These are phyloP conservation scores for Pseudocercospora cruenta DNA, from an alignment of 2,329 filamentous ascomycete species.

Conservation along the genomic window DNA sequence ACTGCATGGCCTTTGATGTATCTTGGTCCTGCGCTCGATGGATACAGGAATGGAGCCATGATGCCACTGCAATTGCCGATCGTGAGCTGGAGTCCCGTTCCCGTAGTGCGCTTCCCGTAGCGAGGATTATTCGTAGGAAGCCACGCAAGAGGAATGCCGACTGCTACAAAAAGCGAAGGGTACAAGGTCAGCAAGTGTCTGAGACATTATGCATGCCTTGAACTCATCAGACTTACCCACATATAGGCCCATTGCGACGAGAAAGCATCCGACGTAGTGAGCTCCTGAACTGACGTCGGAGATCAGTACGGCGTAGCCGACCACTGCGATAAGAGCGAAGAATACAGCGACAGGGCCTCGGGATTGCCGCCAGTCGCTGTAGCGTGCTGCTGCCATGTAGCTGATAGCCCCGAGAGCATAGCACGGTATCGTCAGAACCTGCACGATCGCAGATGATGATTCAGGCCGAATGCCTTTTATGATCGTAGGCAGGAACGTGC, in stretches of 20 bases:
- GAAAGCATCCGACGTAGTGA: conserved; percentile 75
- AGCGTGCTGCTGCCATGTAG: conserved; percentile 67
- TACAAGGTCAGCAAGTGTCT: too few relatives aligned
- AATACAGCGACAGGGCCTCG: conserved; percentile 67
- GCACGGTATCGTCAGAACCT: conserved; percentile 77
- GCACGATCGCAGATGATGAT: conserved; percentile 67
- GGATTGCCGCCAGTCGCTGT: conserved; percentile 69
- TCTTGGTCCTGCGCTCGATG: conserved; percentile 47
- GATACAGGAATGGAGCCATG: conserved; percentile 56
- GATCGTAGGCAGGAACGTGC: conserved; percentile 78
- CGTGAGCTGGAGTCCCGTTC: conserved; percentile 71
- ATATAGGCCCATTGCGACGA: conserved; percentile 76
- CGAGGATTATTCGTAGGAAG: conserved; percentile 64
- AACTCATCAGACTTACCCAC: conserved; percentile 35
- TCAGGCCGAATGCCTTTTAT: conserved; percentile 67
- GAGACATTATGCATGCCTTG: too few relatives aligned
- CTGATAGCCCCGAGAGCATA: conserved; percentile 72
- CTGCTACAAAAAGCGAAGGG: conserved; percentile 33
- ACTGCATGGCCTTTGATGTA: conserved; percentile 58
- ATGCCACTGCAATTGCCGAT: conserved; percentile 62
- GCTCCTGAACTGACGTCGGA: conserved; percentile 63
- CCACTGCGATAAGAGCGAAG: conserved; percentile 52
- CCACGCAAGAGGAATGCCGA: conserved; percentile 61
- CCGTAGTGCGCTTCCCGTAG: conserved; percentile 75
- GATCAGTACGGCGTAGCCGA: conserved; percentile 60